A percentile compares a stretch with the other conserved stretches of the same genome.
phyloP scores from a whole-genome alignment of 1,139 yeast species.

The Suhomyces atakaporum region DNA sequence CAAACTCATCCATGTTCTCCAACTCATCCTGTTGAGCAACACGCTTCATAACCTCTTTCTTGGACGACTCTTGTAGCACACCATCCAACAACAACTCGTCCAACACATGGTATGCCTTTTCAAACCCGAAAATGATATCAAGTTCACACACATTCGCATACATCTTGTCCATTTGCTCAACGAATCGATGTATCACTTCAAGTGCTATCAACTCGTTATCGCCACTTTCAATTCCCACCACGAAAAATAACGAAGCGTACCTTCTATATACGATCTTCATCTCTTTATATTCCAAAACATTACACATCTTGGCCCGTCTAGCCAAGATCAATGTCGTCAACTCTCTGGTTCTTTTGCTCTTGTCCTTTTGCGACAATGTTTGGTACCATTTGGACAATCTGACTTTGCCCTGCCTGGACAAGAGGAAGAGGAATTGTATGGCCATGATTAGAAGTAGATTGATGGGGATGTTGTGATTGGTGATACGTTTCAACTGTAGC shows the following conservation, averaged over 20 bases:
- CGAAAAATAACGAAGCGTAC: slow-evolving; percentile 88
- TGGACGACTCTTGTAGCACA: slow-evolving; percentile 79
- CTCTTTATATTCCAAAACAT: slow-evolving; percentile 87
- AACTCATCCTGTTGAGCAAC: slow-evolving; percentile 80
- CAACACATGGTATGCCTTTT: slow-evolving; percentile 86
- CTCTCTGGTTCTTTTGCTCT: slow-evolving; percentile 79
- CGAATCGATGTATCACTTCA: slow-evolving; percentile 89
- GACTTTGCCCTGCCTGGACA: slow-evolving; percentile 94
- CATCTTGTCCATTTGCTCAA: slow-evolving; percentile 94
- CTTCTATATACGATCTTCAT: slow-evolving; percentile 87
- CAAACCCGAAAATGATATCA: slow-evolving; percentile 92
- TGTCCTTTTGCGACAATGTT: slow-evolving; percentile 78
- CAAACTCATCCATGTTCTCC: slow-evolving; percentile 60
- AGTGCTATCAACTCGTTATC: slow-evolving; percentile 87
- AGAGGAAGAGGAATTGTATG: slow-evolving; percentile 71
- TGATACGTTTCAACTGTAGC: background rate
- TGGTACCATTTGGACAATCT: slow-evolving; percentile 92
- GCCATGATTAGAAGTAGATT: slow-evolving; percentile 49
- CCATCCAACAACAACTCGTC: slow-evolving; percentile 90
- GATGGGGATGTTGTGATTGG: background rate
- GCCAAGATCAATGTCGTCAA: slow-evolving; percentile 81
- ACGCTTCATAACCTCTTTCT: slow-evolving; percentile 73
- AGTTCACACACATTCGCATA: slow-evolving; percentile 96
- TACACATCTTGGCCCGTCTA: slow-evolving; percentile 93
- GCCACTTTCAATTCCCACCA: slow-evolving; percentile 79